Conservation (phyloP, 495 filamentous ascomycete species). For the Saxophila tyrrhenica region DNA sequence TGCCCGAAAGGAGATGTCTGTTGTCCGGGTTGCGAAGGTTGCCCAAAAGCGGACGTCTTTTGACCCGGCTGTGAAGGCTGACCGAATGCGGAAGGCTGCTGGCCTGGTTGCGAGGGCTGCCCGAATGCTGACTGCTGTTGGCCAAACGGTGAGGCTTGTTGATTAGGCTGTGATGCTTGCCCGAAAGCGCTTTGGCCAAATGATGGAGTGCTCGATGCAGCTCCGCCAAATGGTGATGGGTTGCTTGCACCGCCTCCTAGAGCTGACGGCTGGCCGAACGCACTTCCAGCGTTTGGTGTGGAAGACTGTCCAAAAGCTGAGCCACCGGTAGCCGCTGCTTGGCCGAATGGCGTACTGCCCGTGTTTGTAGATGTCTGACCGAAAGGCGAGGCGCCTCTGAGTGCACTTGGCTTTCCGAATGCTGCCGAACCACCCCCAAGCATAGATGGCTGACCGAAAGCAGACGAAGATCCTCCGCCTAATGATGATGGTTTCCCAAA, state of each 20-base stretch:
- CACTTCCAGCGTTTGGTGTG: not conserved
- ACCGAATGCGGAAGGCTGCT: conserved; percentile 9
- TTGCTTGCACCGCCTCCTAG: not conserved
- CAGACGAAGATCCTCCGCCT: conserved; percentile 20
- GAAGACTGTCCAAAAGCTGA: conserved; percentile 24
- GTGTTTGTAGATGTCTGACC: not conserved
- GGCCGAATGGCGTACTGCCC: conserved; percentile 17
- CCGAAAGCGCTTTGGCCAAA: conserved; percentile 11
- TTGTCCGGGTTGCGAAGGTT: conserved; percentile 4
- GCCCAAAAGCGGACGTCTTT: conserved; percentile 13
- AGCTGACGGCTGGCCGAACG: conserved; percentile 20
- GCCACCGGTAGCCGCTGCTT: conserved; percentile 19
- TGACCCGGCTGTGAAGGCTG: conserved; percentile 7
- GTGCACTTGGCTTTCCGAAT: not conserved
- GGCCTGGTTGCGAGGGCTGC: not conserved
- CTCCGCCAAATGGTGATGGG: conserved; percentile 3
- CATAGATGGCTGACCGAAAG: conserved; percentile 32
- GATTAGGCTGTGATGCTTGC: too few relatives aligned
- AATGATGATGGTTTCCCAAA: conserved; percentile 33
- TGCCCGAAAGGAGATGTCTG: conserved; percentile 17
- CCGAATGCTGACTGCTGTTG: conserved; percentile 11
- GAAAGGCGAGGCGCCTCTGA: not conserved
- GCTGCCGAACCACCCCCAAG: conserved; percentile 16
- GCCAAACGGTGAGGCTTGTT: too few relatives aligned
- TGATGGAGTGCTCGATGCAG: conserved; percentile 6